A percentile compares a stretch with the other conserved stretches of the same genome.
Conservation (phyloP, 1,139 yeast genomes). For the Scheffersomyces parashehatae region DNA sequence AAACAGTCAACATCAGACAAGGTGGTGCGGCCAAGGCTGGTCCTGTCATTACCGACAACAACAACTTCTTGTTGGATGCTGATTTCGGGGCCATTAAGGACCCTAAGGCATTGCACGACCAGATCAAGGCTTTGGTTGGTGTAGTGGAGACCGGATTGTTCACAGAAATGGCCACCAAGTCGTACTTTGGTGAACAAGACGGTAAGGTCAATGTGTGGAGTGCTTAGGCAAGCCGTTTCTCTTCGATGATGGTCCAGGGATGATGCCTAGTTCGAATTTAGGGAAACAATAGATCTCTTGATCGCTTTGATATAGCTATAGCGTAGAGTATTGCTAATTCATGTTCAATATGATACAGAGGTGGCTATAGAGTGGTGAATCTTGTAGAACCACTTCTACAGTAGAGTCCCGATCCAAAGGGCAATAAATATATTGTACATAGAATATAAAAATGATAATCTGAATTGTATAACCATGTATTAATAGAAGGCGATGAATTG, state of each 20-base stretch:
- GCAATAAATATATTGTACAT: no score
- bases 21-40: conserved; percentile 96
- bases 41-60: conserved; percentile 96
- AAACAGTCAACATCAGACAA: conserved; percentile 65
- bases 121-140: conserved; percentile 80
- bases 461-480: no score
- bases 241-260: no score
- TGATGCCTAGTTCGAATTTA: no score
- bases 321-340: no score
- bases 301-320: no score
- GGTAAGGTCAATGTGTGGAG: conserved; percentile 54
- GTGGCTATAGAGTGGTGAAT: no score
- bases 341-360: no score
- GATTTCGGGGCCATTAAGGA: conserved; percentile 80
- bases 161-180: conserved; percentile 66
- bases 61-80: conserved; percentile 90
- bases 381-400: no score
- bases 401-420: no score
- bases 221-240: not conserved
- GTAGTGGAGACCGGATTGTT: conserved; percentile 97
- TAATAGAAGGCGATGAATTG: not conserved
- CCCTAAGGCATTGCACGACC: conserved; percentile 57
- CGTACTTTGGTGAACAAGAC: conserved; percentile 83
- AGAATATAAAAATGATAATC: no score
- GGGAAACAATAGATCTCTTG: no score